Percentiles rank a stretch among this genome's conserved stretches.
phyloP scores from a whole-genome alignment of 2,329 filamentous ascomycete genomes.

The Chaetothyriales sp. region DNA sequence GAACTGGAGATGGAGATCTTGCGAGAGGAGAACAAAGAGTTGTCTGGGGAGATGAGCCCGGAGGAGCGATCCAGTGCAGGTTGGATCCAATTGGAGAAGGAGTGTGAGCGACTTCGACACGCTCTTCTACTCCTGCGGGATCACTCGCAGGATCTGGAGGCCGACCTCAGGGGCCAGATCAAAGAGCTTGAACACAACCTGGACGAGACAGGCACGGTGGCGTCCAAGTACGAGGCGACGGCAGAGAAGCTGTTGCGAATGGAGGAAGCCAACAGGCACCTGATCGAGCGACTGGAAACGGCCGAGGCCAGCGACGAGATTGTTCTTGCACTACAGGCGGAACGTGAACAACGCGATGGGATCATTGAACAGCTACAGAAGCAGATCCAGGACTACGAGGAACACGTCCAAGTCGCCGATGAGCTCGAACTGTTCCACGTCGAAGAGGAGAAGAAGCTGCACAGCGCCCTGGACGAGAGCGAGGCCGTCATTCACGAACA shows the following conservation, averaged over 20 bases:
- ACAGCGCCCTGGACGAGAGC: slow-evolving; percentile 81
- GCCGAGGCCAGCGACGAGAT: slow-evolving; percentile 81
- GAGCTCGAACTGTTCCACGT: slow-evolving; percentile 85
- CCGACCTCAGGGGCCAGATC: slow-evolving; percentile 61
- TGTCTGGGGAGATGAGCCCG: slow-evolving; percentile 67
- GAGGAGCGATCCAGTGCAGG: slow-evolving; percentile 77
- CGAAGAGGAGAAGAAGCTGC: slow-evolving; percentile 59
- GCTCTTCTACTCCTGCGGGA: slow-evolving; percentile 74
- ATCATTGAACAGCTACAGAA: slow-evolving; percentile 13
- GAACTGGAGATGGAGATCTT: slow-evolving; percentile 78
- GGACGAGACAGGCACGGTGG: slow-evolving; percentile 49
- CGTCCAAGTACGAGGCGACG: slow-evolving; percentile 52
- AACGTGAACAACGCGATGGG: slow-evolving; percentile 48
- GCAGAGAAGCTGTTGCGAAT: slow-evolving; percentile 59
- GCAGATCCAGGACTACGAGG: slow-evolving; percentile 72
- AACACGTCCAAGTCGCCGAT: slow-evolving; percentile 79
- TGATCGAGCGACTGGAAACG: slow-evolving; percentile 80
- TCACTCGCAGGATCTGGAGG: slow-evolving; percentile 70
- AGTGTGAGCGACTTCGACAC: slow-evolving; percentile 74
- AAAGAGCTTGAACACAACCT: slow-evolving; percentile 58
- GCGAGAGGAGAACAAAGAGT: slow-evolving; percentile 71
- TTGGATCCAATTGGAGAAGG: slow-evolving; percentile 81
- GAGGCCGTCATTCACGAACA: slow-evolving; percentile 76
- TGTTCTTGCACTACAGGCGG: slow-evolving; percentile 79
- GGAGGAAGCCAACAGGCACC: slow-evolving; percentile 64